Evolutionary conservation across 345 rosid genomes (phyloP), one percentile per base, ranked within the genome.

Genomic region (Limnanthes douglasii): DNA sequence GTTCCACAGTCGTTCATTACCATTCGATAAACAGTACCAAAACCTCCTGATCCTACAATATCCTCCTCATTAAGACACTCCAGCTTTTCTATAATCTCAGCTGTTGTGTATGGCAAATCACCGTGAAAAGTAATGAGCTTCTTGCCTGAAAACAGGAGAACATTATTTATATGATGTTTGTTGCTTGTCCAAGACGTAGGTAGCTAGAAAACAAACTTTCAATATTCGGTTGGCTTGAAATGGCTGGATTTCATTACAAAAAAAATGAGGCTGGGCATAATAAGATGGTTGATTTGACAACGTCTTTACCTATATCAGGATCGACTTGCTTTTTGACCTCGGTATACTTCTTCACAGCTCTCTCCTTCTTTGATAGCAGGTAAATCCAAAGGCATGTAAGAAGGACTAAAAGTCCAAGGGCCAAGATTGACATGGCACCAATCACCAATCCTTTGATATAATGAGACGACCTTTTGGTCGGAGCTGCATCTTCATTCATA

Each of bases 1-100:
- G 93, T 83, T 48, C 93, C 95, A 60, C 90, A 78, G 60, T 88
- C 93, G 37, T 83, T 88, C 97, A 83, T 88, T 33, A 88, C 95
- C 97, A 88, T 88, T 15, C 97, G 65, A 45, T 79, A 88, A 3
- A 88, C 97, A 6, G 76, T 88, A 34, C 97, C 97, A 54, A 71
- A 88, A n/a, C 97, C 97, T 49, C 97, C 95, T 0, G 97, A 79
- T 12, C 97, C 97, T 4, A 88, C 97, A 22, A 79, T 60, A 68
- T 88, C 90, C 59, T 88, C 90, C 44, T 79, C 86, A 20, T 88
- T 83, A 44, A 88, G 97, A 54, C 78, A 60, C 66, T 88, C 97
- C 15, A 88, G 69, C 67, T 83, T 88, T 62, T 88, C 97, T 8
- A 88, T 72, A 30, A 79, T 65, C 70, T 88, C 95, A 28, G 69